Evolutionary conservation across 306 rosid genomes (phyloP), one percentile per base, ranked within the genome.

Genomic region (Vigna hirtella): DNA sequence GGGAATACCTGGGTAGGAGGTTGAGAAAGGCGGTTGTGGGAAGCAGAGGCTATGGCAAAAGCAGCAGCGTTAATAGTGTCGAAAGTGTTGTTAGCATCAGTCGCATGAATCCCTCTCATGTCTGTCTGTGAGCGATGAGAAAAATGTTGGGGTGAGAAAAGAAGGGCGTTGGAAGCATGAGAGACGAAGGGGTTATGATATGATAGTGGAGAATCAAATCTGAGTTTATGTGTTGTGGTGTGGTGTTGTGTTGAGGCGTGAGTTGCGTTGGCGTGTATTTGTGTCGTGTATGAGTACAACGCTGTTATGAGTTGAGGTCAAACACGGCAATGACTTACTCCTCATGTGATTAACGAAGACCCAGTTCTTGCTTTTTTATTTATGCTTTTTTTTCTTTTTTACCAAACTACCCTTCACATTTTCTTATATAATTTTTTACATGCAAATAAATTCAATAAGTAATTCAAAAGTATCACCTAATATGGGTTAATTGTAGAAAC

Each of bases 41-140:
- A 94, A 2, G 89, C 81, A 20, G 91, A 68, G 14, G 91, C 94
- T 77, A 96, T 93, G 71, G 89, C 97, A 65, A 87, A 82, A 12
- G 99, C 99, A 52, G 99, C 99, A 63, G 99, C 98, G 91, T 87
- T 91, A 9, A 96, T 90, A 63, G 97, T 96, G 14, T 93, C 93
- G 40, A 93, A 74, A 71, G 98, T 81, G 85, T 75, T 91, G 84
- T 68, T 79, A 13, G 70, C 84, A 66, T 90, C 73, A 57, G 92
- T 86, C 48, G 86, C 88, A 74, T 76, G 67, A 32, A 20, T 76
- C 20, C 90, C 79, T 70, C 86, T 88, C 96, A 87, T 91, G 73
- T 84, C 84, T 38, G 72, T 8, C 49, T 48, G 34, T 22, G 48
- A 28, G 11, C 38, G 61, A 79, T 75, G 59, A 70, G 48, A 72